Evolutionary conservation across 352 stramenopile species (phyloP).

Genomic region (Globisporangium uncinulatum): DNA sequence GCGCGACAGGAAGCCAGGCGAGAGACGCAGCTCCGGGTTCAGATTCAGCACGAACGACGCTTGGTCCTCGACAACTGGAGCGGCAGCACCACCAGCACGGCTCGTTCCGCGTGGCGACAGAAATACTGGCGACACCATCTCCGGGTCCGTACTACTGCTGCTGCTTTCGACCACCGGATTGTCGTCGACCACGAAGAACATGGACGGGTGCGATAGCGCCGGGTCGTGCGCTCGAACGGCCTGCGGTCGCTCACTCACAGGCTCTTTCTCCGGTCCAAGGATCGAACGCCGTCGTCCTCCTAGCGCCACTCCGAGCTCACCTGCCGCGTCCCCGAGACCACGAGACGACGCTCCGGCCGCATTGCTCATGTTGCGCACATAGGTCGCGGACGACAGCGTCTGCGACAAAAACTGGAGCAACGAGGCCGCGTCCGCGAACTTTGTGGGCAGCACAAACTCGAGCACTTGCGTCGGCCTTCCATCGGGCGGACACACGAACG

Average conservation of each 20-base stretch:
- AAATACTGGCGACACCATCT: constrained; percentile 16
- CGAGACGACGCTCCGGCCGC: constrained; percentile 6
- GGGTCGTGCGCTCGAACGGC: constrained; percentile 2
- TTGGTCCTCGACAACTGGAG: constrained; percentile 16
- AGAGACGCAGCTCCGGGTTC: constrained; percentile 76
- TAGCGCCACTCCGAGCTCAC: constrained; percentile 3
- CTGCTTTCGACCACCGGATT: background rate
- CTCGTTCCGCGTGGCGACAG: constrained; percentile 5
- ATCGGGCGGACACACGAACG: constrained; percentile 67
- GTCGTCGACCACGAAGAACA: constrained; percentile 12
- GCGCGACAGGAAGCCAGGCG: constrained; percentile 61
- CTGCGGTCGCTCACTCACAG: background rate
- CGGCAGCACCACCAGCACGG: background rate
- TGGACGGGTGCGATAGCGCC: constrained; percentile 9
- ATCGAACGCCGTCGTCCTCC: constrained; percentile 5
- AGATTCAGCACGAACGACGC: constrained; percentile 76
- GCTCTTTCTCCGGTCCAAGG: background rate
- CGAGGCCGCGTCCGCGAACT: constrained; percentile 25
- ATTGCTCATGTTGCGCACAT: constrained; percentile 45
- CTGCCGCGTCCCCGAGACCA: background rate
- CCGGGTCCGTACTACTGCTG: background rate
- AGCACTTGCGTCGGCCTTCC: constrained; percentile 27
- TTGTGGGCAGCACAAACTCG: constrained; percentile 39
- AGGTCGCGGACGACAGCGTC: constrained; percentile 45
- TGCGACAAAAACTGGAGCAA: constrained; percentile 60